Evolutionary conservation across 176 grass and related monocot genomes (phyloP).

Genomic region (Cenchrus purpureus): DNA sequence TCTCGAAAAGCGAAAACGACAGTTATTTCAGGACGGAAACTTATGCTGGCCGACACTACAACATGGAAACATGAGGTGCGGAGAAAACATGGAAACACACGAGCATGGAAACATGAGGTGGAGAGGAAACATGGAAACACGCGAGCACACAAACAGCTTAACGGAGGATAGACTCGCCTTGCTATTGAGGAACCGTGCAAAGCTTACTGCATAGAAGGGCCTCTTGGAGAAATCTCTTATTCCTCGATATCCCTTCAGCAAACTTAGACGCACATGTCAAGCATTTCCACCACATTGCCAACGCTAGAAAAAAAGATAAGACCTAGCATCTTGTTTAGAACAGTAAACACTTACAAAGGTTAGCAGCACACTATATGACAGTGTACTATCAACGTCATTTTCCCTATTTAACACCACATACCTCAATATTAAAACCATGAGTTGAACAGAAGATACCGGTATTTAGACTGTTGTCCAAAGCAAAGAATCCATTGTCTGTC

Average conservation of each 20-base stretch:
- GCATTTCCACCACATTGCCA: slow-evolving; percentile 15
- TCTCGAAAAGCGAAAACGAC: too few relatives aligned
- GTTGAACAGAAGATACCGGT: not conserved
- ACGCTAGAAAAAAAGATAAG: not conserved
- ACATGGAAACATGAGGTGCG: too few relatives aligned
- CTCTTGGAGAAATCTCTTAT: not conserved
- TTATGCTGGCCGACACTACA: too few relatives aligned
- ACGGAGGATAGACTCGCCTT: not conserved
- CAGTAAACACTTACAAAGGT: not conserved
- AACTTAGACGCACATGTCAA: not conserved
- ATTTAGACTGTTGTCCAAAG: not conserved
- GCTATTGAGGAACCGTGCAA: not conserved
- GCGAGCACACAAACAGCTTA: too few relatives aligned
- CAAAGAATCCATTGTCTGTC: not conserved
- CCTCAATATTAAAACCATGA: not conserved
- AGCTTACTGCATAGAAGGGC: not conserved
- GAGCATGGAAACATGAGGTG: too few relatives aligned
- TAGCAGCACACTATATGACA: not conserved
- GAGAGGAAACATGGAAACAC: not conserved
- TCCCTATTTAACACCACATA: not conserved
- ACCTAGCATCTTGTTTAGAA: not conserved
- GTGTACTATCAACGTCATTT: not conserved
- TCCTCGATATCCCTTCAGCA: not conserved
- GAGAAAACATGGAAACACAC: too few relatives aligned
- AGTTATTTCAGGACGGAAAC: too few relatives aligned